Evolutionary conservation across 805 yeast genomes (phyloP), one percentile per base, ranked within the genome.

Genomic region (Saturnispora galanensis): DNA sequence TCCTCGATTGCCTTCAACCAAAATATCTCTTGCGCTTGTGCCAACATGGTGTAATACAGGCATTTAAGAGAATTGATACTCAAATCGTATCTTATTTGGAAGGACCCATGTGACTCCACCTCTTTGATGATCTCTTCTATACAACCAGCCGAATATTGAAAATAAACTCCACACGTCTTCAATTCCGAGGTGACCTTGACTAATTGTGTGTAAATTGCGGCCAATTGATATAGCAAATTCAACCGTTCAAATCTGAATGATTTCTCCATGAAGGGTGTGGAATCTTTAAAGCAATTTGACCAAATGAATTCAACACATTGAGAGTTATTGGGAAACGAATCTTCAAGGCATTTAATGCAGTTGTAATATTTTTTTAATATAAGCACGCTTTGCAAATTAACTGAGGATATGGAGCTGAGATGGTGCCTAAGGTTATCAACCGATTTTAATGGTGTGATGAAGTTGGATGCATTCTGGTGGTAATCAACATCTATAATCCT

Each of bases 21-120:
- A 41, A 82, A 77, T 10, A 77, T 71, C 56, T 89, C 96, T 60
- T 88, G 96, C 0, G 95, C 93, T 55, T 86, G 95, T 0, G 95
- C 93, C 34, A 84, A 56, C 75, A 76, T 74, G 31, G 87, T 55
- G 10, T 58, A 52, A 32, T 69, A 62, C 43, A 88, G 62, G 13
- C 79, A 66, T 10, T 65, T 62, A 9, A 83, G 54, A 0, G 85
- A 75, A 10, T 69, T 69, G 1, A 46, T 36, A 34, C 76, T 76
- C 12, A 84, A 60, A 42, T 77, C 86, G 28, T 67, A 49, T 4
- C 70, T 62, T 1, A 54, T 41, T 7, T 54, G 47, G 8, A 44
- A 40, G 18, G 61, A n/a, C 13, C 32, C 47, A 13, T 48, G 52
- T 9, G 56, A 55, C 35, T 28, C 30, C 10, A 38, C 17, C n/a